These are phyloP conservation scores for Gymnopilus dilepis DNA, from an alignment of 768 basidiomycete species.

Conservation along the genomic window DNA sequence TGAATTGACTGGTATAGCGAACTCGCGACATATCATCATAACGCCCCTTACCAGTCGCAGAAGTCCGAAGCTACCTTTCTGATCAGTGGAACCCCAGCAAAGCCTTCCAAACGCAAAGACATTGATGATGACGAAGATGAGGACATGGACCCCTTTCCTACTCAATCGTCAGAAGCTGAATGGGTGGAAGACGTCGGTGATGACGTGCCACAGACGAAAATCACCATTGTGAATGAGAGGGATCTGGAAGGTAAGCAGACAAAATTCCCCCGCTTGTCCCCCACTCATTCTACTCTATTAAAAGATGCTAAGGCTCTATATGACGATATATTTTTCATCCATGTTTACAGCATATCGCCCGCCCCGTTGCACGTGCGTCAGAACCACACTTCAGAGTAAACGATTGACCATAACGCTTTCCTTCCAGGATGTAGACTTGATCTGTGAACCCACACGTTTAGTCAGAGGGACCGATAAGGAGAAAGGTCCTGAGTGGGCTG, in stretches of 20 bases:
- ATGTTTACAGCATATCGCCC: conserved; percentile 77
- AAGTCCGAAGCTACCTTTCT: conserved; percentile 71
- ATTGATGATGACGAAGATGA: conserved; percentile 8
- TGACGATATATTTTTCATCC: conserved; percentile 53
- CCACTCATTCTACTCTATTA: too few species aligned
- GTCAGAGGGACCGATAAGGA: conserved; percentile 47
- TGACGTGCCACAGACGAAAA: conserved; percentile 49
- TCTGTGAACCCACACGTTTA: conserved; percentile 45
- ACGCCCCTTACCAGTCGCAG: conserved; percentile 46
- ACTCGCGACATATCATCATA: conserved; percentile 60
- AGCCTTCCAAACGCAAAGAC: background rate
- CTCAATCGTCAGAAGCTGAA: conserved; percentile 26
- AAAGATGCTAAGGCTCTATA: conserved; percentile 62
- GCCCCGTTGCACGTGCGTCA: conserved; percentile 61
- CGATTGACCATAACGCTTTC: background rate
- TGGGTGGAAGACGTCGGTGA: conserved; percentile 45
- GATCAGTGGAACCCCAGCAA: conserved; percentile 57
- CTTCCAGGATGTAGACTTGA: conserved; percentile 48
- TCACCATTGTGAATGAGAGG: conserved; percentile 67
- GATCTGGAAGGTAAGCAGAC: conserved; percentile 73
- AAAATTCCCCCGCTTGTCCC: too few species aligned
- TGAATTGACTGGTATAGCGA: conserved; percentile 48
- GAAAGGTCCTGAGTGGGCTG: conserved; percentile 45
- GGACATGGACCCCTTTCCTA: conserved; percentile 29
- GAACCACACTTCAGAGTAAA: background rate